phyloP scores from a whole-genome alignment of 306 rosid genomes.

The Delonix regia region DNA sequence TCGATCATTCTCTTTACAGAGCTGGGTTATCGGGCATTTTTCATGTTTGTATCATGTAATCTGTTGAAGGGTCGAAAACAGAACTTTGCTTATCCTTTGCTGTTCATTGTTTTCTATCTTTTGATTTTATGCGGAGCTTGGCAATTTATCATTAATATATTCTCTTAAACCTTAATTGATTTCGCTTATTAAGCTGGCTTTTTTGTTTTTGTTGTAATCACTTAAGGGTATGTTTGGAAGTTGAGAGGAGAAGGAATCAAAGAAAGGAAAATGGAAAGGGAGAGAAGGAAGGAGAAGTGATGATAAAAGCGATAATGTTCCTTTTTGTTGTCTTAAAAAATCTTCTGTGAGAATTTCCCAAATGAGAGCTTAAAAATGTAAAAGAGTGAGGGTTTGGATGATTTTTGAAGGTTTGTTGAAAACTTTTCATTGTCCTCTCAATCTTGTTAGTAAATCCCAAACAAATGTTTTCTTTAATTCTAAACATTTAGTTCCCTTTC shows the following conservation, averaged over 20 bases:
- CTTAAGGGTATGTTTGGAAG: neutral
- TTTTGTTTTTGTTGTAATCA: neutral
- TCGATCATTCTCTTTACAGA: neutral
- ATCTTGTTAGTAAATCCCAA: neutral
- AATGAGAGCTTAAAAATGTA: too few species aligned
- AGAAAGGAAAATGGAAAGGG: neutral
- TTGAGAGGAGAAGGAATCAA: neutral
- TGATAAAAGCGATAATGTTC: neutral
- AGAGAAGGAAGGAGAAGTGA: neutral
- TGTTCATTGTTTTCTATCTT: neutral
- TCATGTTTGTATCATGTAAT: neutral
- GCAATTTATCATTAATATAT: neutral
- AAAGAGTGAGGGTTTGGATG: too few species aligned
- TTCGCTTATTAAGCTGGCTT: neutral
- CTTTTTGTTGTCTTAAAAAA: too few species aligned
- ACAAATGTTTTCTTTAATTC: neutral
- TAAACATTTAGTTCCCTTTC: neutral
- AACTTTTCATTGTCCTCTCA: neutral
- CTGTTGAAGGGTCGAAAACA: neutral
- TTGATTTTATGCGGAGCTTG: neutral
- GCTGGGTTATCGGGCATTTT: neutral
- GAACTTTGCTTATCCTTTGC: neutral
- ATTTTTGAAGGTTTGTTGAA: too few species aligned
- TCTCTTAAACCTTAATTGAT: too few species aligned
- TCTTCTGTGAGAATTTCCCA: too few species aligned